Evolutionary conservation across 78 protist genomes (phyloP).

Genomic region (Dictyostelium firmibasis): DNA sequence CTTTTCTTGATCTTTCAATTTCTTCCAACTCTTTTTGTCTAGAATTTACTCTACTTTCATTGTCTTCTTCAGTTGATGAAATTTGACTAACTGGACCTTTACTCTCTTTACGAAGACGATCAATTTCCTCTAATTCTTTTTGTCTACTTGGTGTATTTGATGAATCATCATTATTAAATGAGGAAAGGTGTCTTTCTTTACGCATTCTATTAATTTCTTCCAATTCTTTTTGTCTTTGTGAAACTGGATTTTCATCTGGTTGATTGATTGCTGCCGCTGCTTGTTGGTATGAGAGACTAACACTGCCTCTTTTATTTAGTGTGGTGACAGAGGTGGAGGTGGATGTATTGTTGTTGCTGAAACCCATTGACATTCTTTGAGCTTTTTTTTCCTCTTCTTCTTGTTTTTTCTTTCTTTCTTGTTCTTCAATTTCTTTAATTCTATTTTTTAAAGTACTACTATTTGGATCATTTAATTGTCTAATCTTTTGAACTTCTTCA

Average conservation of each 20-base stretch:
- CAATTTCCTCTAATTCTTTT: constrained; percentile 43
- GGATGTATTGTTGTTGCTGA: background rate
- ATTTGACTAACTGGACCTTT: background rate
- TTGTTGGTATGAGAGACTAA: background rate
- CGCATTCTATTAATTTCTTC: constrained; percentile 30
- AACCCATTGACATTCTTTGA: background rate
- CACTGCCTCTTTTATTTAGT: constrained; percentile 6
- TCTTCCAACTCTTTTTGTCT: constrained; percentile 20
- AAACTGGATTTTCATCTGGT: constrained; percentile 15
- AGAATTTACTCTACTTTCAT: background rate
- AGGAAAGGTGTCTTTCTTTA: constrained; percentile 2
- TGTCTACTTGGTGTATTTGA: background rate
- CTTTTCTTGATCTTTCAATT: constrained; percentile 14
- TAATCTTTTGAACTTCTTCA: constrained; percentile 45
- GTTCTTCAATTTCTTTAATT: constrained; percentile 73
- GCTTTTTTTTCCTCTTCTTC: constrained; percentile 28
- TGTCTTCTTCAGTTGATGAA: background rate
- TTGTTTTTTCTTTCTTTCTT: constrained; percentile 27
- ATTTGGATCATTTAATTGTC: constrained; percentile 36
- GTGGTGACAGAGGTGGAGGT: too few species aligned
- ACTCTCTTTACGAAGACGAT: constrained; percentile 9
- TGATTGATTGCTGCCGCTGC: background rate
- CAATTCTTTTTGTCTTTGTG: constrained; percentile 39
- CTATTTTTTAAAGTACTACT: constrained; percentile 25
- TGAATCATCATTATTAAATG: background rate